phyloP scores from a whole-genome alignment of 2,329 filamentous ascomycete genomes.

The Arachnopeziza araneosa region DNA sequence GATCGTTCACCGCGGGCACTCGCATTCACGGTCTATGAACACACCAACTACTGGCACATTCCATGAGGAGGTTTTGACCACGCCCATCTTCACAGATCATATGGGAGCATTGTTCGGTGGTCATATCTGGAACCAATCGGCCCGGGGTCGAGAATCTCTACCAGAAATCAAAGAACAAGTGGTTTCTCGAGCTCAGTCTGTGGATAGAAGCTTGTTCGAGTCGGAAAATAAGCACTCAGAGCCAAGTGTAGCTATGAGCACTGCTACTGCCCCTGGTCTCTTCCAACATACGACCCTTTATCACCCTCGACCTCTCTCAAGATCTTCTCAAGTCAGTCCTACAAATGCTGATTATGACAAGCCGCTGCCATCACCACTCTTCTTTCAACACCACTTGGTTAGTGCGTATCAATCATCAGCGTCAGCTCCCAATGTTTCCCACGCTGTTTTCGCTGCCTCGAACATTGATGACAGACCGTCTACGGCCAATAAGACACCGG shows the following conservation, averaged over 20 bases:
- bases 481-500: slow-evolving; percentile 40
- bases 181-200: slow-evolving; percentile 52
- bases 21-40: slow-evolving; percentile 33
- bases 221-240: slow-evolving; percentile 59
- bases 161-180: slow-evolving; percentile 42
- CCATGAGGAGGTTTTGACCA: slow-evolving; percentile 11
- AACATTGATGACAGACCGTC: slow-evolving; percentile 42
- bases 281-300: slow-evolving; percentile 19
- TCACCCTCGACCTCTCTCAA: slow-evolving; percentile 15
- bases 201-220: slow-evolving; percentile 55
- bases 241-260: slow-evolving; percentile 59
- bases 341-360: slow-evolving; percentile 15
- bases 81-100: slow-evolving; percentile 26
- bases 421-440: slow-evolving; percentile 22
- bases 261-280: slow-evolving; percentile 54
- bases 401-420: slow-evolving; percentile 16
- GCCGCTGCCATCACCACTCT: slow-evolving; percentile 24
- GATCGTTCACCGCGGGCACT: slow-evolving; percentile 27
- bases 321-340: slow-evolving; percentile 22
- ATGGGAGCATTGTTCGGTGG: slow-evolving; percentile 23
- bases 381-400: slow-evolving; percentile 26
- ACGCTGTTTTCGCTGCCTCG: slow-evolving; percentile 23
- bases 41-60: slow-evolving; percentile 8
- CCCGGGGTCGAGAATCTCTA: slow-evolving; percentile 18
- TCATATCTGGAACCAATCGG: slow-evolving; percentile 15